Percentiles rank a stretch among this genome's conserved stretches.
These are phyloP conservation scores for Chlamydomonas incerta DNA, from an alignment of 139 green algal genomes.

Conservation along the genomic window DNA sequence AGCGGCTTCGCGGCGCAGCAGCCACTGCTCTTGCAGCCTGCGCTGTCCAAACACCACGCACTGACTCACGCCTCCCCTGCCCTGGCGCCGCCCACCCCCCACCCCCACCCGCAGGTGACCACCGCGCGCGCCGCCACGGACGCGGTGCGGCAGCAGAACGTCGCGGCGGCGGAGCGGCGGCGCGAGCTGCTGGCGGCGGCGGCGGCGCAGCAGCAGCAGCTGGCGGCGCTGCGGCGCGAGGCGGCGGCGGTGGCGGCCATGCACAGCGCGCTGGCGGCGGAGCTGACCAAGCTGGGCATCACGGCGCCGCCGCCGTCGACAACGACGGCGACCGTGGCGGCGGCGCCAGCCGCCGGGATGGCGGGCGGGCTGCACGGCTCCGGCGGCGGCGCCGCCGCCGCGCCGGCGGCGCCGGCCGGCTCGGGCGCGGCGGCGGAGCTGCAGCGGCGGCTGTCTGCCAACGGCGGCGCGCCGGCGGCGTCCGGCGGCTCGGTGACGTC, in stretches of 20 bases:
- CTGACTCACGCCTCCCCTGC: no score
- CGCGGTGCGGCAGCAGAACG: slow-evolving; percentile 31
- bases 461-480: no score
- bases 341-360: neutral
- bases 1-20: no score
- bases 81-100: no score
- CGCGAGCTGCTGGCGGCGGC: slow-evolving; percentile 26
- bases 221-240: slow-evolving; percentile 1
- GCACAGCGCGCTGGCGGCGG: neutral
- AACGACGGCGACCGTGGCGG: neutral
- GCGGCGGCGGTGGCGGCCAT: neutral
- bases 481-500: no score
- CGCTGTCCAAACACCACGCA: no score
- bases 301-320: neutral
- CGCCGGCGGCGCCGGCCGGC: no score
- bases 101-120: neutral
- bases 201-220: neutral
- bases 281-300: slow-evolving; percentile 30
- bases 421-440: no score
- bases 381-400: no score
- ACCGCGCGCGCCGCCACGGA: slow-evolving; percentile 10
- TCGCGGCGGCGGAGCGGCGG: slow-evolving; percentile 25
- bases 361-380: no score
- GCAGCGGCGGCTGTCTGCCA: no score
- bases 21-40: no score